Percentiles rank a stretch among this genome's conserved stretches.
phyloP scores from a whole-genome alignment of 352 stramenopile genomes.

The Pythium coloratum region DNA sequence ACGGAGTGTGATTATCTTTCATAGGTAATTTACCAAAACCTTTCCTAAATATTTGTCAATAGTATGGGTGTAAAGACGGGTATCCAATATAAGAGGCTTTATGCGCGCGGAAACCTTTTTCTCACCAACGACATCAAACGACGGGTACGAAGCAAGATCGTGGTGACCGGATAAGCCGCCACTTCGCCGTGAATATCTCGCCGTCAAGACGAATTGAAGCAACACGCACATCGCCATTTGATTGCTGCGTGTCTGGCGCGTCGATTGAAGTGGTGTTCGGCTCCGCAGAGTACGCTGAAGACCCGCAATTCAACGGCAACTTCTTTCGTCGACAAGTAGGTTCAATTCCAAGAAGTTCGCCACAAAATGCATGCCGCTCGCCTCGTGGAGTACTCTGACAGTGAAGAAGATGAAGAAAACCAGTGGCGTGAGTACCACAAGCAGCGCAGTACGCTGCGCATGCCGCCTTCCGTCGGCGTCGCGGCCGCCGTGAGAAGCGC shows the following conservation, averaged over 20 bases:
- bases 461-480: conserved; percentile 7
- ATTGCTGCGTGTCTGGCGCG: background rate
- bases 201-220: background rate
- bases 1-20: background rate
- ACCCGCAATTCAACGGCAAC: background rate
- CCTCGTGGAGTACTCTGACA: conserved; percentile 56
- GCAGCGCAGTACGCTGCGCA: conserved; percentile 28
- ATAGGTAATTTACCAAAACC: background rate
- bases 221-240: background rate
- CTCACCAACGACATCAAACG: conserved; percentile 15
- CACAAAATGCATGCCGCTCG: conserved; percentile 17
- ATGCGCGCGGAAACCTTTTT: conserved; percentile 28
- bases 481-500: background rate
- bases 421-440: conserved; percentile 38
- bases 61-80: background rate
- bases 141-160: conserved; percentile 1
- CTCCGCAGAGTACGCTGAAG: background rate
- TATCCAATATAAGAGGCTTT: conserved; percentile 5
- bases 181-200: conserved; percentile 4
- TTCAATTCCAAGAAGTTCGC: background rate
- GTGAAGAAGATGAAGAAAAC: conserved; percentile 44
- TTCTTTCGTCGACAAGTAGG: background rate
- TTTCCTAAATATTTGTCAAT: background rate
- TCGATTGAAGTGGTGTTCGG: background rate
- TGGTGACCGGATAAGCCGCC: background rate